Evolutionary conservation across 2,329 filamentous ascomycete species (phyloP).

Genomic region (Berkeleyomyces basicola): DNA sequence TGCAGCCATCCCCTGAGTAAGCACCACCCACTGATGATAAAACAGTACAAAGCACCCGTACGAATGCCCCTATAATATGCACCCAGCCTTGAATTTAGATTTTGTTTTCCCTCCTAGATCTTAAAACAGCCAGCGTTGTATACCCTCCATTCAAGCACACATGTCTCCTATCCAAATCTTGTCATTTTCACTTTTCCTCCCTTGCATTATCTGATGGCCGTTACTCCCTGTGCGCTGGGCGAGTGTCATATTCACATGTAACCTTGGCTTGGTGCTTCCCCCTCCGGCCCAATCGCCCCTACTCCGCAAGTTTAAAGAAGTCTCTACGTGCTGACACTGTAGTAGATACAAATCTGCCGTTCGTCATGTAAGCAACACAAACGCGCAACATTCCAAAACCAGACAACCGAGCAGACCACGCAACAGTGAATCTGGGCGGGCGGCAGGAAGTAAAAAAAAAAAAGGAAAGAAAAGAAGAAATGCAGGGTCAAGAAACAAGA

Average conservation of each 20-base stretch:
- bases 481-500: too few relatives aligned
- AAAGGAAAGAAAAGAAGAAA: neutral
- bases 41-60: slow-evolving; percentile 11
- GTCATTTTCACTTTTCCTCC: neutral
- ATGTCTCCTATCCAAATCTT: neutral
- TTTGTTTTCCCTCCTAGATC: neutral
- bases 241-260: neutral
- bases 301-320: slow-evolving; percentile 5
- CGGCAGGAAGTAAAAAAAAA: neutral
- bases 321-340: slow-evolving; percentile 10
- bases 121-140: neutral
- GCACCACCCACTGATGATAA: slow-evolving; percentile 19
- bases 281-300: neutral
- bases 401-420: neutral
- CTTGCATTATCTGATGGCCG: neutral
- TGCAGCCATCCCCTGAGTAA: slow-evolving; percentile 92
- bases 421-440: neutral
- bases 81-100: neutral
- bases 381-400: neutral
- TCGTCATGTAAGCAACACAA: slow-evolving; percentile 37
- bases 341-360: slow-evolving; percentile 44
- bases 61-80: neutral
- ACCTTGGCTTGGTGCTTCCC: neutral
- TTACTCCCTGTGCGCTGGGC: neutral
- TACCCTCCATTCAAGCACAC: neutral